These are phyloP conservation scores for Rhodotorula sp. DNA, from an alignment of 1,284 basidiomycete genomes.

Conservation along the genomic window DNA sequence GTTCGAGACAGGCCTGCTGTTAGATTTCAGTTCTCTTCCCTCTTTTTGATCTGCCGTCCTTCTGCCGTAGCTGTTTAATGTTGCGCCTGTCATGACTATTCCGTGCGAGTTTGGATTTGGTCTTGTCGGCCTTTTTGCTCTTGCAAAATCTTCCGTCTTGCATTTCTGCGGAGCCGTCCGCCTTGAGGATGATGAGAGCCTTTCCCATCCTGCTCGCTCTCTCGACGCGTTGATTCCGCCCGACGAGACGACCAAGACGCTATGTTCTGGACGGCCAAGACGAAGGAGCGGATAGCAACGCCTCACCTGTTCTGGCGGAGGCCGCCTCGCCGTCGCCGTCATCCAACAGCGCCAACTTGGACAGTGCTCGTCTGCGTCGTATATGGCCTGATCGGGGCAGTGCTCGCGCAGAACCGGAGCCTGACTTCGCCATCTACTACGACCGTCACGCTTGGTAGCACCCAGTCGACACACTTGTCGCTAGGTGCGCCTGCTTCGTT, in stretches of 20 bases:
- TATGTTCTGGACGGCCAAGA: background rate
- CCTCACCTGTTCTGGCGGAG: background rate
- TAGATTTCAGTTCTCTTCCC: background rate
- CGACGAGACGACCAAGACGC: background rate
- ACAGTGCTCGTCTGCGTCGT: background rate
- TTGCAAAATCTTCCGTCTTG: background rate
- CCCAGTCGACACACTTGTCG: background rate
- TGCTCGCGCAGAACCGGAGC: background rate
- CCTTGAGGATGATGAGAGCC: too few relatives aligned
- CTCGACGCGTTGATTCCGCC: background rate
- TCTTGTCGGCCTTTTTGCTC: background rate
- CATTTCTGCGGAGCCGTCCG: background rate
- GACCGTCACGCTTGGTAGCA: slow-evolving; percentile 1
- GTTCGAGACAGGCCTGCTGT: background rate
- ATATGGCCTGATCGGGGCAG: background rate
- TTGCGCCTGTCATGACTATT: background rate
- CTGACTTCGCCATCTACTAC: slow-evolving; percentile 5
- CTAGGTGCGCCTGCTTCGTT: slow-evolving; percentile 8
- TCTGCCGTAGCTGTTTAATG: too few relatives aligned
- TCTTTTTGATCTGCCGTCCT: background rate
- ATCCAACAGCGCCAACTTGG: too few relatives aligned
- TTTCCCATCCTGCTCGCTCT: too few relatives aligned
- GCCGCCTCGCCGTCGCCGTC: background rate
- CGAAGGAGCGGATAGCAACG: slow-evolving; percentile 11
- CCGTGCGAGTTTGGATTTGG: background rate